phyloP scores from a whole-genome alignment of 108 stramenopile genomes.

The Schizochytrium sp. region DNA sequence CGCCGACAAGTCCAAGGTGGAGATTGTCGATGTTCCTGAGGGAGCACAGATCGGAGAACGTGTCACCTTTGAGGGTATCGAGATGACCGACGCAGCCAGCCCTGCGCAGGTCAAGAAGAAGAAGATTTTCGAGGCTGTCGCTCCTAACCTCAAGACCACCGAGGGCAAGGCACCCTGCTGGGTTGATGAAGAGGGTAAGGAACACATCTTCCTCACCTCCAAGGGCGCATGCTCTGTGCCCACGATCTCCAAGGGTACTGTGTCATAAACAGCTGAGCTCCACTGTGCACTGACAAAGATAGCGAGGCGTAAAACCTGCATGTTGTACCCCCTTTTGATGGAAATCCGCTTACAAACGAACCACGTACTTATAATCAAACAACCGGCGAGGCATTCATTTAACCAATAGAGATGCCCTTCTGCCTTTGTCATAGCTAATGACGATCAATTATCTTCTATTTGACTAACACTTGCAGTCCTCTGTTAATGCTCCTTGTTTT shows the following conservation, averaged over 20 bases:
- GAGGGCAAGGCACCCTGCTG: constrained; percentile 80
- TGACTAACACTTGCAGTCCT: too few relatives aligned
- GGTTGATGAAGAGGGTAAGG: constrained; percentile 9
- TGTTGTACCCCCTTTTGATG: neutral
- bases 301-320: neutral
- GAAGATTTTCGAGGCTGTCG: constrained; percentile 90
- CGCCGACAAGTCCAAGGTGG: constrained; percentile 81
- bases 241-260: constrained; percentile 30
- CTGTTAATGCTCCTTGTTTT: too few relatives aligned
- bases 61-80: constrained; percentile 89
- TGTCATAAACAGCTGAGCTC: neutral
- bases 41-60: constrained; percentile 90
- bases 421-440: too few relatives aligned
- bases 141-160: constrained; percentile 87
- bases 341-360: too few relatives aligned
- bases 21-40: constrained; percentile 93
- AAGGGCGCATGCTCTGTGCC: constrained; percentile 40
- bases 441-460: too few relatives aligned
- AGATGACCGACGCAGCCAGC: constrained; percentile 82
- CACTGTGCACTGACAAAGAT: neutral
- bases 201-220: constrained; percentile 38
- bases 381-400: too few relatives aligned
- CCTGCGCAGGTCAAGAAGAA: constrained; percentile 94
- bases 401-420: too few relatives aligned
- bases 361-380: too few relatives aligned